These are phyloP conservation scores for Fusarium domesticum DNA, from an alignment of 2,329 filamentous ascomycete species.

Conservation along the genomic window DNA sequence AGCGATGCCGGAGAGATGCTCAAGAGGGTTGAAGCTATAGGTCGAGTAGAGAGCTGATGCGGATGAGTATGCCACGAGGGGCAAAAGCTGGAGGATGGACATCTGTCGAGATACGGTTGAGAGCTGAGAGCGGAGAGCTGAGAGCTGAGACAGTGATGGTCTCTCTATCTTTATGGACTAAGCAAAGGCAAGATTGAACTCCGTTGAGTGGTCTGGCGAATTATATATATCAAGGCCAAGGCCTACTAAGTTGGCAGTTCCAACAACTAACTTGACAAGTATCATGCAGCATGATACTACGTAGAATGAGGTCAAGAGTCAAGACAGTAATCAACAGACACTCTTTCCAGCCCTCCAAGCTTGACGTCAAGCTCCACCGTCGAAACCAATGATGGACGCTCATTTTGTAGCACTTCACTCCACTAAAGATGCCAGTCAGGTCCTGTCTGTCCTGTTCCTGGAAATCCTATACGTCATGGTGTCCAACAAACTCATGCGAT, in stretches of 20 bases:
- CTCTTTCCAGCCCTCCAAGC: background rate
- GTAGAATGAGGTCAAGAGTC: too few relatives aligned
- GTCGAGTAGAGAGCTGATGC: constrained; percentile 39
- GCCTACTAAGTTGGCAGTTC: too few relatives aligned
- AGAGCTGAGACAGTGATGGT: too few relatives aligned
- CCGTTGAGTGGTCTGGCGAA: too few relatives aligned
- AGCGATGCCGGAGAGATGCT: constrained; percentile 54
- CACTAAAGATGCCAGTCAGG: background rate
- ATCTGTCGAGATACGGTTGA: constrained; percentile 17
- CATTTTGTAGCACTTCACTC: background rate
- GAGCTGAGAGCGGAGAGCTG: too few relatives aligned
- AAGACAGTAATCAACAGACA: too few relatives aligned
- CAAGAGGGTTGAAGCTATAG: constrained; percentile 51
- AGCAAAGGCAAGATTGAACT: too few relatives aligned
- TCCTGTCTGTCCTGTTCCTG: background rate
- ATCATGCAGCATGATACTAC: too few relatives aligned
- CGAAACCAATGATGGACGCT: background rate
- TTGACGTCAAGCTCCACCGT: background rate
- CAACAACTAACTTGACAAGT: too few relatives aligned
- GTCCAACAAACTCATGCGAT: background rate
- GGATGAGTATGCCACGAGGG: constrained; percentile 8
- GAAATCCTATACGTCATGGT: background rate
- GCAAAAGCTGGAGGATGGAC: constrained; percentile 11
- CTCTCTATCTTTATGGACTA: too few relatives aligned
- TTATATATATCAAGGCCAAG: background rate